Evolutionary conservation across 1,284 basidiomycete species (phyloP), one percentile per base, ranked within the genome.

Genomic region (Trametes sp.): DNA sequence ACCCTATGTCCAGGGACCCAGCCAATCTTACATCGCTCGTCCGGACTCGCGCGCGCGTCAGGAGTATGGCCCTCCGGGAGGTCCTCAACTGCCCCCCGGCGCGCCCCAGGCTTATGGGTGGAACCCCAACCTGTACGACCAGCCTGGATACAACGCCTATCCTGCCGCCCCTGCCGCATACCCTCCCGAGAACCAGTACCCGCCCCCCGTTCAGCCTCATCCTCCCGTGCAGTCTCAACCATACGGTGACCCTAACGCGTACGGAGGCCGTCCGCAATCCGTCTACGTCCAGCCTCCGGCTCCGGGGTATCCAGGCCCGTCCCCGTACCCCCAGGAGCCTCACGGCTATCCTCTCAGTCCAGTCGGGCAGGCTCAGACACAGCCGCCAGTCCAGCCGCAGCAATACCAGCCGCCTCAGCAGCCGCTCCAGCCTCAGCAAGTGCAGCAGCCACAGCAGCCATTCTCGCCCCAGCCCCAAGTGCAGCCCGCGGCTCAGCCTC

Each of bases 101-200:
- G 72, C 65, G 2, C 74, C 78, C 21, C 80, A 81, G 53, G 65
- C 75, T 2, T 84, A 81, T 54, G 78, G 78, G 44, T 77, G 76
- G 78, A 75, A 80, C 71, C 69, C 77, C 0, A 62, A 72, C 1
- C 72, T 75, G 4, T 86, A 85, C 69, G 82, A 82, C 4, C 84
- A 84, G 57, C 77, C 80, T 29, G 79, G 78, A 1, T 86, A 86
- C 69, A 77, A 69, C 52, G 74, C 75, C 0, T 79, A 70, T 61
- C 76, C 82, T 28, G 67, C 76, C 2, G 73, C 77, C 28, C 57
- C 76, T 13, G 63, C 73, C 19, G 72, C 76, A 21, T 82, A 79
- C 62, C 57, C 69, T 54, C 74, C 70, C 0, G 78, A 69, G 41
- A 31, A 75, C 42, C 61, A 64, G 2, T 67, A 65, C 54, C 49